Percentiles rank a stretch among this genome's conserved stretches.
These are phyloP conservation scores for Rubia balearica DNA, from an alignment of 305 asterid species.

Conservation along the genomic window DNA sequence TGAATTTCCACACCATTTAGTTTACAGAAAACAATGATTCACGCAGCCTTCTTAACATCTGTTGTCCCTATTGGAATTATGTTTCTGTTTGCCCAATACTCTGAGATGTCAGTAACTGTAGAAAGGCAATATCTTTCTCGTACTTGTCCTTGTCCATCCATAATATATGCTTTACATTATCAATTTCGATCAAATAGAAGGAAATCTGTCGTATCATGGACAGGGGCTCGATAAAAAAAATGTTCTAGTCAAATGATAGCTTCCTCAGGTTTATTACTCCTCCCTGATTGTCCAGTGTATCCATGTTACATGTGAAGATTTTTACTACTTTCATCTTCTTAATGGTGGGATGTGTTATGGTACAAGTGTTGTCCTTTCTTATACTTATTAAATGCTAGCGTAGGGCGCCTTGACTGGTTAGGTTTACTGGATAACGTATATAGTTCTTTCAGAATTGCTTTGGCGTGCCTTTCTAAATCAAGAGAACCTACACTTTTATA, in stretches of 20 bases:
- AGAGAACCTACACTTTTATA: slow-evolving; percentile 3
- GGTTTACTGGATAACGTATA: slow-evolving; percentile 1
- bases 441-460: slow-evolving; percentile 4
- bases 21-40: neutral
- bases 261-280: slow-evolving; percentile 1
- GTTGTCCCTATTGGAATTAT: neutral
- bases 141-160: neutral
- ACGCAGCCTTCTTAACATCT: neutral
- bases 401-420: neutral
- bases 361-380: neutral
- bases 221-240: neutral
- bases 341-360: neutral
- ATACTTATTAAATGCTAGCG: neutral
- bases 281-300: neutral
- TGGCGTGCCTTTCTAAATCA: neutral
- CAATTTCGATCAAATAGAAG: no score
- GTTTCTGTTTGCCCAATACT: neutral
- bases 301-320: neutral
- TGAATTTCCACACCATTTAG: neutral
- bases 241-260: neutral
- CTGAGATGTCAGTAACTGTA: neutral
- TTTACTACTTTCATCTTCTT: neutral
- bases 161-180: neutral
- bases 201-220: neutral
- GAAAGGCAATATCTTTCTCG: neutral